Evolutionary conservation across 2,329 filamentous ascomycete genomes (phyloP).

Genomic region (Botrytis fabae): DNA sequence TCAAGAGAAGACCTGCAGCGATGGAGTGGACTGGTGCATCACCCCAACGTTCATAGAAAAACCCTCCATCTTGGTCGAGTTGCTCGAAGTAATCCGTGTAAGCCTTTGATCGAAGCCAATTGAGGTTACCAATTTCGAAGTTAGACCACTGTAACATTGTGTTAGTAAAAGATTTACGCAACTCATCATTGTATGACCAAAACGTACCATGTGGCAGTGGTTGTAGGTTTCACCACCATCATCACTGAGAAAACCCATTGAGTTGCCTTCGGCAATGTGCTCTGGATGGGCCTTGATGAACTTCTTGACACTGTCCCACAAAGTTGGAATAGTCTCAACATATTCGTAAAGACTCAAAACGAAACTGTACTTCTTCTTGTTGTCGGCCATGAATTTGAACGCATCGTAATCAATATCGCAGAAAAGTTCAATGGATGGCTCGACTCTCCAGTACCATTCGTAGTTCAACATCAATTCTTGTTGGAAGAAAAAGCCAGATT

Average conservation of each 20-base stretch:
- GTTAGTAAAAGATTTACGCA: neutral
- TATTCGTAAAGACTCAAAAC: conserved; percentile 96
- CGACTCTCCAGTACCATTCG: conserved; percentile 99
- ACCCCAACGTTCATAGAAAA: conserved; percentile 99
- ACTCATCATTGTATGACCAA: neutral
- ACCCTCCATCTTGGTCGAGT: conserved; percentile 87
- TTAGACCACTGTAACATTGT: conserved; percentile 80
- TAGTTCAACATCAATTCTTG: conserved; percentile 92
- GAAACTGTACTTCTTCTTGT: conserved; percentile 98
- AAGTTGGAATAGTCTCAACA: conserved; percentile 85
- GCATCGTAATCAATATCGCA: conserved; percentile 96
- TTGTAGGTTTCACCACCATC: conserved; percentile 93
- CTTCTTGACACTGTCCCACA: conserved; percentile 94
- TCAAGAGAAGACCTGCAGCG: conserved; percentile 79
- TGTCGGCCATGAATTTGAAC: conserved; percentile 94
- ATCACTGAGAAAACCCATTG: conserved; percentile 87
- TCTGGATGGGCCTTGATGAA: conserved; percentile 91
- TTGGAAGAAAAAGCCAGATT: conserved; percentile 99
- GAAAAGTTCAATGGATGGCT: conserved; percentile 93
- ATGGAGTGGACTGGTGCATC: conserved; percentile 99
- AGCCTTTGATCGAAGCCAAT: conserved; percentile 86
- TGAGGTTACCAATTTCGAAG: conserved; percentile 92
- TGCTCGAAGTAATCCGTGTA: conserved; percentile 90
- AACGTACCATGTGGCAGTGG: conserved; percentile 89
- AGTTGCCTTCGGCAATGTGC: conserved; percentile 81